Percentiles rank a stretch among this genome's conserved stretches.
These are phyloP conservation scores for Kitagawia praeruptora DNA, from an alignment of 129 eudicot species.

Conservation along the genomic window DNA sequence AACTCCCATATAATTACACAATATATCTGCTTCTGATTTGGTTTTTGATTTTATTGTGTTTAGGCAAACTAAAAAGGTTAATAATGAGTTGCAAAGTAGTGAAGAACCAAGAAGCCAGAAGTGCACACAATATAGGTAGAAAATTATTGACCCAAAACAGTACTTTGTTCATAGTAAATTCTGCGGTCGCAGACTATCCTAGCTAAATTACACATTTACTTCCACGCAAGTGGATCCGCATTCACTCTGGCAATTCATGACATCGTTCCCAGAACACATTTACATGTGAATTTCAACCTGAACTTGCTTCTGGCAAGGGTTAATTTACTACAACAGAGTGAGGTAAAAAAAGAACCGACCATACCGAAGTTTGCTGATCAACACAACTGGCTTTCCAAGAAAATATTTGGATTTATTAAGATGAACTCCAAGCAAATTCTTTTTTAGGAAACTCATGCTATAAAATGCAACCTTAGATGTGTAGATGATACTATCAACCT, in stretches of 20 bases:
- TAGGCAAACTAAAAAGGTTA: not conserved
- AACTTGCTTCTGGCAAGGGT: not conserved
- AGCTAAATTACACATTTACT: not conserved
- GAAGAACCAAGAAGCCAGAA: conserved; percentile 2
- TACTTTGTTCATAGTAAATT: not conserved
- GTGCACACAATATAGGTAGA: not conserved
- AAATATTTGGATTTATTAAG: too few relatives aligned
- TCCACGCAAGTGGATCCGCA: not conserved
- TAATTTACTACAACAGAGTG: too few relatives aligned
- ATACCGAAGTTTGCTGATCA: too few relatives aligned
- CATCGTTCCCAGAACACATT: not conserved
- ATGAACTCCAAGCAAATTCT: too few relatives aligned
- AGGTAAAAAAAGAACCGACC: too few relatives aligned
- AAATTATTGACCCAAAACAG: not conserved
- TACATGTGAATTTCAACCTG: not conserved
- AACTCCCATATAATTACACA: not conserved
- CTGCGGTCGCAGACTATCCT: too few relatives aligned
- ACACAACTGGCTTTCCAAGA: too few relatives aligned
- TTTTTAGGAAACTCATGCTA: too few relatives aligned
- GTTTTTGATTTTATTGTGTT: not conserved
- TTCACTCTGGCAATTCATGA: not conserved
- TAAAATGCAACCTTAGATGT: too few relatives aligned
- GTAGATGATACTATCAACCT: too few relatives aligned
- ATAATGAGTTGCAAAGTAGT: not conserved
- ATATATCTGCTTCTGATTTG: not conserved